phyloP scores from a whole-genome alignment of 1,139 yeast species.

The Candida sanyaensis region DNA sequence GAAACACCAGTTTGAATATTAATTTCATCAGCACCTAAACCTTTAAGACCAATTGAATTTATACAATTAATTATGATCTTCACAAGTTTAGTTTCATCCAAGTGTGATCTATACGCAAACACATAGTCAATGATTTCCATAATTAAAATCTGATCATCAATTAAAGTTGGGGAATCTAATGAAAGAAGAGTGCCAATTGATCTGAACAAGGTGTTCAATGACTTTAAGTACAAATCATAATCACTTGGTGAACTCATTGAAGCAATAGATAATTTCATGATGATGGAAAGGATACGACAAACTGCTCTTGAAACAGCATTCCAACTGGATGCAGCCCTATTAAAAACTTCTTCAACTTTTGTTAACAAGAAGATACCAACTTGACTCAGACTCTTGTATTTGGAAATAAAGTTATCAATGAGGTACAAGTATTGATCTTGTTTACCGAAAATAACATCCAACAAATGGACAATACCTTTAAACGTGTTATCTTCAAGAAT shows the following conservation, averaged over 20 bases:
- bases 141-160: constrained; percentile 61
- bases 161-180: constrained; percentile 45
- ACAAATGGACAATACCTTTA: constrained; percentile 57
- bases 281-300: constrained; percentile 57
- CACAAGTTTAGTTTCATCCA: constrained; percentile 41
- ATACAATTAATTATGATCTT: constrained; percentile 44
- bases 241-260: constrained; percentile 24
- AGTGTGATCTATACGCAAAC: constrained; percentile 40
- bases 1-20: constrained; percentile 18
- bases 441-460: constrained; percentile 66
- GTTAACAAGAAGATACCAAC: constrained; percentile 55
- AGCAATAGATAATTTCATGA: constrained; percentile 43
- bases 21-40: constrained; percentile 49
- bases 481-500: constrained; percentile 44
- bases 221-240: constrained; percentile 32
- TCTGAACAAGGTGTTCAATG: constrained; percentile 34
- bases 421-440: constrained; percentile 63
- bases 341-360: constrained; percentile 48
- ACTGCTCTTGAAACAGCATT: constrained; percentile 62
- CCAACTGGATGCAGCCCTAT: constrained; percentile 58
- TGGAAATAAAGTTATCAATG: constrained; percentile 49
- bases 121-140: constrained; percentile 61
- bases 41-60: constrained; percentile 55
- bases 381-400: constrained; percentile 38
- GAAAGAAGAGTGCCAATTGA: constrained; percentile 50